phyloP scores from a whole-genome alignment of 2,329 filamentous ascomycete genomes.

The Claviceps capensis region DNA sequence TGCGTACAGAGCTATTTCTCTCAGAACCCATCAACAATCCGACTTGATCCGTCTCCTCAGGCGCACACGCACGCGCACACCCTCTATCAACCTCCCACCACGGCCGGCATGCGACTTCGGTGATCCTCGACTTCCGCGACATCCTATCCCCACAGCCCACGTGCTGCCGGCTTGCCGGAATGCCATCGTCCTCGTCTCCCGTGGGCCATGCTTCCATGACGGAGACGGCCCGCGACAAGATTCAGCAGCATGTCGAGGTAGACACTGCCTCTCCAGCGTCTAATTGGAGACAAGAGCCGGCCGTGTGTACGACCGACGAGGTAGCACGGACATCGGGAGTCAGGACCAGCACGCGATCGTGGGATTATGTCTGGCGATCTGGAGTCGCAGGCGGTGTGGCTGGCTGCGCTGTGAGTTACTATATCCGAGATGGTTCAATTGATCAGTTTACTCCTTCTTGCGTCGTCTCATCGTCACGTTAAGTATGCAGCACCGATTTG shows the following conservation, averaged over 20 bases:
- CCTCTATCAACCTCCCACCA: background rate
- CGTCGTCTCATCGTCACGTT: too few species aligned
- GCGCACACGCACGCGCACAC: background rate
- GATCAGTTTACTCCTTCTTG: too few species aligned
- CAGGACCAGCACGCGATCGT: slow-evolving; percentile 44
- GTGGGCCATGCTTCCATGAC: slow-evolving; percentile 46
- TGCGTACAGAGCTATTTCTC: background rate
- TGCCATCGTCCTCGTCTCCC: slow-evolving; percentile 41
- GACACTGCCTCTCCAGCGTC: slow-evolving; percentile 8
- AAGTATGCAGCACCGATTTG: background rate
- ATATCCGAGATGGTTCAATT: background rate
- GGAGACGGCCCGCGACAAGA: slow-evolving; percentile 28
- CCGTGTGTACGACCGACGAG: slow-evolving; percentile 37
- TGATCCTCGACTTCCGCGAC: slow-evolving; percentile 9
- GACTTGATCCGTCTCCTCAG: background rate
- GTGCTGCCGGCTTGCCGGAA: slow-evolving; percentile 20
- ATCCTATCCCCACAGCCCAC: background rate
- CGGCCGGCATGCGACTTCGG: slow-evolving; percentile 7
- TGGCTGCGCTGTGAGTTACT: slow-evolving; percentile 66
- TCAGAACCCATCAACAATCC: background rate
- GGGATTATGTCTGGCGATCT: slow-evolving; percentile 73
- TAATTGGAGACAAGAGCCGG: slow-evolving; percentile 18
- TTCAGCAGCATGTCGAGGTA: slow-evolving; percentile 15
- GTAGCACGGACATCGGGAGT: slow-evolving; percentile 24
- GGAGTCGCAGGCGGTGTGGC: slow-evolving; percentile 80